Evolutionary conservation across 192 early-diverging fungal species (phyloP), one percentile per base, ranked within the genome.

Genomic region (Coemansia javaensis): DNA sequence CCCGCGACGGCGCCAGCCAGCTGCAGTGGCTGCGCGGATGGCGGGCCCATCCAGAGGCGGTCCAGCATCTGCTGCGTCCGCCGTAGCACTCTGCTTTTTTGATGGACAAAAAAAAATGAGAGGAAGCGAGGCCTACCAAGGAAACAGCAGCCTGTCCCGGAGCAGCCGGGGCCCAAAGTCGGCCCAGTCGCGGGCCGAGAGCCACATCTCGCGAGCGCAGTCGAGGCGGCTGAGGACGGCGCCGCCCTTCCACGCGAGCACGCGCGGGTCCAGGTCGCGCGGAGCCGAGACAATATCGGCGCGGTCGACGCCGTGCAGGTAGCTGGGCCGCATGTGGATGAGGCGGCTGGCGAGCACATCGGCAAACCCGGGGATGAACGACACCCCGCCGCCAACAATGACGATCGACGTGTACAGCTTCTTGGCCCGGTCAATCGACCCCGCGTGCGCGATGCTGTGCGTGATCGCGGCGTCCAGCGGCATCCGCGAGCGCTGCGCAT

Each of bases 231-330:
- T 76, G 48, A 91, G 63, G 11, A 94, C 88, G 3, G 85, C 80
- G 1, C 77, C 90, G 14, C 91, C 91, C 56, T 93, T 94, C 91
- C 91, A 94, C 2, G 81, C 85, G 41, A 94, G 53, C 40, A 93
- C 65, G 7, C 86, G 66, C 2, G 89, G 85, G 40, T 94, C 90
- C 22, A 94, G 71, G 37, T 94, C 90, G 10, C 89, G 66, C 2
- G 91, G 90, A 9, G 85, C 81, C 9, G 86, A 82, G 30, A 92
- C 55, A 0, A 91, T 78, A 22, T 87, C 83, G 0, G 79, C 77
- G 12, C 79, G 75, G 45, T 85, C 84, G 15, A 72, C 51, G 41
- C 44, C 40, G 24, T 46, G 53, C 35, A 69, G 34, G 14, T 44
- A 65, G 11, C 43, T 48, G 12, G 77, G 56, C 7, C 57, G 62